Evolutionary conservation across 176 grass and related monocot species (phyloP).

Genomic region (Puccinellia tenuiflora): DNA sequence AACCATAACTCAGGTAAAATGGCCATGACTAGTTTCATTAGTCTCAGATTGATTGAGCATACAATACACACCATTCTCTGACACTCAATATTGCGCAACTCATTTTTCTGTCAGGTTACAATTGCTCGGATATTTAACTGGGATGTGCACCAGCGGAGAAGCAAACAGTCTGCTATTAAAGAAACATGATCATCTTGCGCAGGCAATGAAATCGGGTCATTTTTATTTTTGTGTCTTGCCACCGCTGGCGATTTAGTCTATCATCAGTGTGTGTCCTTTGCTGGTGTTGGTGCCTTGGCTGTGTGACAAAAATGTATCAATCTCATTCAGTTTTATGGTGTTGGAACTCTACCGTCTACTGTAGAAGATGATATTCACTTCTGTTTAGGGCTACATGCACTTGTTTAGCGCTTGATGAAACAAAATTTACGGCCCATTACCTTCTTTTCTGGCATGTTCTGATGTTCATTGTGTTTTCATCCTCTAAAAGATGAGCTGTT

Average conservation of each 20-base stretch:
- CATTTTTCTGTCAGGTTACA: constrained; percentile 57
- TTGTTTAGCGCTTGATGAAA: background rate
- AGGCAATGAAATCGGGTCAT: background rate
- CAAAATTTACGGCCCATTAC: background rate
- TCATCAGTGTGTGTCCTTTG: background rate
- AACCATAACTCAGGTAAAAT: constrained; percentile 86
- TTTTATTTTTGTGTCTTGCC: constrained; percentile 12
- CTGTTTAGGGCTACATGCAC: constrained; percentile 6
- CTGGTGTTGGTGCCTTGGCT: constrained; percentile 7
- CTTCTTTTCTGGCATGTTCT: background rate
- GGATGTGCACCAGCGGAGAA: constrained; percentile 97
- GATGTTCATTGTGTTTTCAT: background rate
- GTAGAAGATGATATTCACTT: constrained; percentile 17
- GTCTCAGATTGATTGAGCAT: background rate
- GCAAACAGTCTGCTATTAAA: constrained; percentile 47
- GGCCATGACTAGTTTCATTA: background rate
- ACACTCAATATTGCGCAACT: background rate
- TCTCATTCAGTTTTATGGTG: constrained; percentile 32
- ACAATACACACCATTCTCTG: background rate
- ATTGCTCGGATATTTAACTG: constrained; percentile 94
- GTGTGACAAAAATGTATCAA: constrained; percentile 35
- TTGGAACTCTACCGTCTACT: constrained; percentile 33
- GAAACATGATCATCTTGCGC: constrained; percentile 40
- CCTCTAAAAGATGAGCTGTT: background rate
- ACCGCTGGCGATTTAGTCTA: constrained; percentile 7